These are phyloP conservation scores for Leishmania guyanensis DNA, from an alignment of 208 protist genomes.

Conservation along the genomic window DNA sequence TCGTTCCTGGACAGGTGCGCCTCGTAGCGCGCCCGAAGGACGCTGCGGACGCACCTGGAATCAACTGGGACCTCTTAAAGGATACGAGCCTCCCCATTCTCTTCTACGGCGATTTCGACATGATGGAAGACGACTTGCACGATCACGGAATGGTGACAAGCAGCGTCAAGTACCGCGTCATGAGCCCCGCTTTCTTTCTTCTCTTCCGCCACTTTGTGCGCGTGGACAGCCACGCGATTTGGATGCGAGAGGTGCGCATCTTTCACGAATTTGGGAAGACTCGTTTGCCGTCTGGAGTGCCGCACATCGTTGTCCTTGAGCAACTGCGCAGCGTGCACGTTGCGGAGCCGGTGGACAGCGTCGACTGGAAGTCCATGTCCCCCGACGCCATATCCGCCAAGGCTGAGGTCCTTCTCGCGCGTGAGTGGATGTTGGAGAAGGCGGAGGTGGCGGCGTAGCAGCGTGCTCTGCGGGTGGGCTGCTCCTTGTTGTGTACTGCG, in stretches of 20 bases:
- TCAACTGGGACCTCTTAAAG: slow-evolving; percentile 82
- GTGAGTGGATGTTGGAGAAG: slow-evolving; percentile 39
- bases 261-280: slow-evolving; percentile 73
- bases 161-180: slow-evolving; percentile 75
- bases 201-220: slow-evolving; percentile 77
- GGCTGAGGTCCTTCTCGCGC: slow-evolving; percentile 26
- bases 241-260: slow-evolving; percentile 76
- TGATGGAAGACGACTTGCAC: slow-evolving; percentile 88
- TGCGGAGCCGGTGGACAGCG: slow-evolving; percentile 29
- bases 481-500: background rate
- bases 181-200: slow-evolving; percentile 76
- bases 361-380: slow-evolving; percentile 40
- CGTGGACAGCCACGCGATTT: slow-evolving; percentile 57
- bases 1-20: slow-evolving; percentile 12
- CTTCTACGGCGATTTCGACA: slow-evolving; percentile 71
- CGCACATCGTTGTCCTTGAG: slow-evolving; percentile 73
- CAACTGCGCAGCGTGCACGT: slow-evolving; percentile 38
- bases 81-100: slow-evolving; percentile 65
- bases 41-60: slow-evolving; percentile 34
- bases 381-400: slow-evolving; percentile 41
- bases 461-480: background rate
- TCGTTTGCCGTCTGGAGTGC: slow-evolving; percentile 18
- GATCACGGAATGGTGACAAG: slow-evolving; percentile 68
- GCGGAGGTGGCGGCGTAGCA: background rate
- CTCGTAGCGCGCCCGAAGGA: slow-evolving; percentile 32